Base-by-base conservation (phyloP, 1,139 yeast genomes). In the Suhomyces yuchorum region DNA sequence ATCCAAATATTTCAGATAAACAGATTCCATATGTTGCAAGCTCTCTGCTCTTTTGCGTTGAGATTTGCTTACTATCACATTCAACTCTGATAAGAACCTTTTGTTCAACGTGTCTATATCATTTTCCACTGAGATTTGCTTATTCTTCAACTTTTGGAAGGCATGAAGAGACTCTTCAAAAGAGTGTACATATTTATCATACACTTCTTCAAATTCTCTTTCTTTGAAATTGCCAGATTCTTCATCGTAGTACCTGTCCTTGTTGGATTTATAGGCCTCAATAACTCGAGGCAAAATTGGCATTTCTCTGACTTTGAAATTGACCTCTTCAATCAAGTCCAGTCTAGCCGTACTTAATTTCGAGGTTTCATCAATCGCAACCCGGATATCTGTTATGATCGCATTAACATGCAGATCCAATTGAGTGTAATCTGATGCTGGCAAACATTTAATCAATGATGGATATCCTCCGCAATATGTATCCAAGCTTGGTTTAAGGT, bases 11-110 rank as follows among this genome's bases (percentile, higher is more conserved):
- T 79, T 77, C 26, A 73, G 65, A 56, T 75, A 82, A 0, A 80
- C 82, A 3, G 70, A 64, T 49, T 85, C 88, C 23, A 88, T 63
- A 2, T 66, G 67, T 48, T 81, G 84, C 39, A 87, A 64, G 1
- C 78, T 77, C 28, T 70, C 68, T 46, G 77, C 80, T 30, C 92
- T 67, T 22, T 69, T 66, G 48, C 30, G 60, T 53, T 50, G 70
- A 2, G 66, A 52, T 56, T 70, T 51, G 57, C 66, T 46, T 52
- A 62, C 39, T 41, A 46, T 40, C 54, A 52, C 43, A 45, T 58
- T 38, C 42, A 55, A 54, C 23, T 50, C 61, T 1, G 53, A 46
- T 0, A 61, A 49, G 54, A 84, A 82, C 18, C 66, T 60, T 1
- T 57, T 56, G 52, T 77, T 75, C 28, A 77, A 59, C 3, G 61